Base-by-base conservation (phyloP, 2,329 filamentous ascomycete genomes). In the Trichoderma sp. region DNA sequence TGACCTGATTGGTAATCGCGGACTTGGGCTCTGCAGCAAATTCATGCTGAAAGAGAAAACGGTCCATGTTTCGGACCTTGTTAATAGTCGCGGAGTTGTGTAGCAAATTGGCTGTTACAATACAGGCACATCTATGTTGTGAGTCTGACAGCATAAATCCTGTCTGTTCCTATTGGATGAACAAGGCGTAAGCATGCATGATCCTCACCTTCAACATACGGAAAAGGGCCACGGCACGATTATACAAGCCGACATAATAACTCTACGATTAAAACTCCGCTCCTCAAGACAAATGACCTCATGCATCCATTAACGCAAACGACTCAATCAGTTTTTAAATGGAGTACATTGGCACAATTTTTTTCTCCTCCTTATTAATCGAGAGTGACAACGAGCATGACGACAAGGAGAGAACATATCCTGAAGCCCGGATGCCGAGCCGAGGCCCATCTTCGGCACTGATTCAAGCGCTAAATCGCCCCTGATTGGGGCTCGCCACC, bases 391-490 rank as follows among this genome's bases (percentile, higher is more conserved):
- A 30, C n/a, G 11, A 23, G 12, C 23, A 28, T n/a, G 23, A 13
- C 39, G 26, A 17, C 6, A 30, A 20, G 26, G 8, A 50, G n/a
- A 50, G 28, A 26, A 50, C 2, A 20, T 39, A 34, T 36, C 34
- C 34, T 17, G 23, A 63, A 59, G 34, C n/a, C 12, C 47, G 47
- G 64, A 17, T 64, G 61, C 61, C 61, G 64, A 58, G 34, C 50
- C 64, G 64, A 67, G 64, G 64, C 64, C 64, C 64, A 43, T 43
- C 11, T 43, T 67, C 64, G 64, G 64, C 50, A 67, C 62, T 53
- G 11, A 53, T 36, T 39, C 20, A 63, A 12, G 50, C 32, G 47
- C 47, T 28, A 23, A 50, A 15, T 6, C 28, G 23, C 61, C 61
- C 61, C 61, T 64, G 36, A 47, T 64, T 13, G 28, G 61, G 26